Percentiles rank a stretch among this genome's conserved stretches.
Conservation (phyloP, 495 filamentous ascomycete species). For the Daldinia loculata region DNA sequence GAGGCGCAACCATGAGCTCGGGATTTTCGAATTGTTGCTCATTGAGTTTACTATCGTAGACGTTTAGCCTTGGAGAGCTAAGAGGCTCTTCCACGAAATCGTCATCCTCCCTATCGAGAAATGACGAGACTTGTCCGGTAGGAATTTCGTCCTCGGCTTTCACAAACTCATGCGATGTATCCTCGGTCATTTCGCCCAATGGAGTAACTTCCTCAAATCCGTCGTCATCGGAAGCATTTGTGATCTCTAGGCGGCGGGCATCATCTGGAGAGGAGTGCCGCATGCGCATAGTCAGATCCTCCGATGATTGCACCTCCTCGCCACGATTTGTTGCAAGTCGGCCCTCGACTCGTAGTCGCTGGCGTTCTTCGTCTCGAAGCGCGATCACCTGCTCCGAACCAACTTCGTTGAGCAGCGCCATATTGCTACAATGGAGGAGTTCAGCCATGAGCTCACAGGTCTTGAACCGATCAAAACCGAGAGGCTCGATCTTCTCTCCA, state of each 20-base stretch:
- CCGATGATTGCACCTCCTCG: constrained; percentile 51
- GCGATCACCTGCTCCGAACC: constrained; percentile 89
- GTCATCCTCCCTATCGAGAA: constrained; percentile 66
- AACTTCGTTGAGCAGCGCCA: constrained; percentile 92
- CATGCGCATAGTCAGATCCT: constrained; percentile 58
- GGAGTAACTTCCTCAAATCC: constrained; percentile 92
- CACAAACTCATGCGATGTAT: constrained; percentile 60
- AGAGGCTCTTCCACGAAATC: constrained; percentile 77
- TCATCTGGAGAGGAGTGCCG: constrained; percentile 57
- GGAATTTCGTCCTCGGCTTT: constrained; percentile 59
- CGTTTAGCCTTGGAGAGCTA: constrained; percentile 63
- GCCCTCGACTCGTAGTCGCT: constrained; percentile 77
- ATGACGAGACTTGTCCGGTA: constrained; percentile 47
- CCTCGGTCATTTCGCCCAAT: constrained; percentile 71
- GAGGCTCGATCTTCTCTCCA: constrained; percentile 88
- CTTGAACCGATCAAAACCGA: constrained; percentile 98
- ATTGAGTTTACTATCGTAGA: constrained; percentile 50
- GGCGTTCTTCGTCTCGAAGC: constrained; percentile 81
- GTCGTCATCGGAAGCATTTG: constrained; percentile 86
- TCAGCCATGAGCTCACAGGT: constrained; percentile 99
- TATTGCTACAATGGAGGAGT: constrained; percentile 97
- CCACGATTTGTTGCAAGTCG: constrained; percentile 52
- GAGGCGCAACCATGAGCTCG: constrained; percentile 57
- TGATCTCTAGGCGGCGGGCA: constrained; percentile 69
- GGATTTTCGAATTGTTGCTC: constrained; percentile 53